These are phyloP conservation scores for Blastobotrys buckinghamii DNA, from an alignment of 1,139 yeast genomes.

Conservation along the genomic window DNA sequence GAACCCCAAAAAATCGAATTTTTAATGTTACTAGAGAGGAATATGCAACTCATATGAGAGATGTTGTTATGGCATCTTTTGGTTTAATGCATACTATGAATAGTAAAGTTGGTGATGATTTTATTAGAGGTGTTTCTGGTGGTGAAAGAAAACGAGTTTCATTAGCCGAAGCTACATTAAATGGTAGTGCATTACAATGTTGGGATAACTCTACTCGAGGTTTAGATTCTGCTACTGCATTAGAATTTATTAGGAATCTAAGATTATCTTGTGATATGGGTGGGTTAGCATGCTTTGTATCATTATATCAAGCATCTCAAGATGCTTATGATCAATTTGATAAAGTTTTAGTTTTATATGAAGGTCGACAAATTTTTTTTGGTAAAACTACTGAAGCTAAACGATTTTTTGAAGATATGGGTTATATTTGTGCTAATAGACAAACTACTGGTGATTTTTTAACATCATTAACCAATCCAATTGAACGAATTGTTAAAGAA, in stretches of 20 bases:
- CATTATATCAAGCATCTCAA: constrained; percentile 80
- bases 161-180: constrained; percentile 61
- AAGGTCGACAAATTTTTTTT: constrained; percentile 71
- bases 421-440: constrained; percentile 65
- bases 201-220: constrained; percentile 79
- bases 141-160: constrained; percentile 84
- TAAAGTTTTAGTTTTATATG: constrained; percentile 65
- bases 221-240: constrained; percentile 67
- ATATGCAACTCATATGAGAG: constrained; percentile 57
- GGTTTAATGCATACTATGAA: constrained; percentile 64
- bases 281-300: constrained; percentile 60
- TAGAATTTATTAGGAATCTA: constrained; percentile 66
- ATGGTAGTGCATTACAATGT: constrained; percentile 58
- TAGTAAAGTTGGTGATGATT: constrained; percentile 67
- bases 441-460: constrained; percentile 81
- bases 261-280: constrained; percentile 56
- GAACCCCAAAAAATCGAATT: constrained; percentile 62
- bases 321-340: constrained; percentile 72
- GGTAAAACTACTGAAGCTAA: constrained; percentile 60
- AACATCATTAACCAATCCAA: constrained; percentile 71
- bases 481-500: constrained; percentile 49
- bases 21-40: constrained; percentile 52
- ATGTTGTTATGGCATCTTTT: constrained; percentile 66
- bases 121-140: constrained; percentile 74
- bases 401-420: constrained; percentile 57